These are phyloP conservation scores for Xeromyces bisporus DNA, from an alignment of 495 filamentous ascomycete species.

Conservation along the genomic window DNA sequence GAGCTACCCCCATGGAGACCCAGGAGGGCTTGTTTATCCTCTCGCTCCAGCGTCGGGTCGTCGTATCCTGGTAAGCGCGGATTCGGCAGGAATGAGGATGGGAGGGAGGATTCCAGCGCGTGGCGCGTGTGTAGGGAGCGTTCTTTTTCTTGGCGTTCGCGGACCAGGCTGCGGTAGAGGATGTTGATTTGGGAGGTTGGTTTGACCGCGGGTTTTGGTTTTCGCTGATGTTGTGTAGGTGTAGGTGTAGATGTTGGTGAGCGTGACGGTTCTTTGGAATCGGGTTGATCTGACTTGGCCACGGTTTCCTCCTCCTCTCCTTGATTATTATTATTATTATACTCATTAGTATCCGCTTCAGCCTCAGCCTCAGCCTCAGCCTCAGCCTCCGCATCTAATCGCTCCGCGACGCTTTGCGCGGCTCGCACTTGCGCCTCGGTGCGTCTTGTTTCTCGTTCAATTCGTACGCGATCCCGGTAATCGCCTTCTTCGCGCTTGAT, in stretches of 20 bases:
- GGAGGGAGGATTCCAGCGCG: conserved; percentile 49
- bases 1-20: too few species aligned
- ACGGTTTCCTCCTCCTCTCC: neutral
- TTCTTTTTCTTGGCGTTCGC: conserved; percentile 52
- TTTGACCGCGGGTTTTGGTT: conserved; percentile 20
- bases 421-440: conserved; percentile 48
- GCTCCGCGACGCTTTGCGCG: conserved; percentile 70
- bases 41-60: conserved; percentile 35
- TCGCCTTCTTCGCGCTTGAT: conserved; percentile 50
- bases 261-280: neutral
- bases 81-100: conserved; percentile 26
- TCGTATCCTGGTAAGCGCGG: conserved; percentile 34
- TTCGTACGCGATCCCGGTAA: conserved; percentile 55
- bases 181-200: conserved; percentile 50
- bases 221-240: too few species aligned
- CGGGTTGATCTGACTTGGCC: neutral
- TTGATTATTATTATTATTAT: conserved; percentile 7
- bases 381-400: conserved; percentile 40
- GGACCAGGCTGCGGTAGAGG: conserved; percentile 60
- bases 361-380: conserved; percentile 7
- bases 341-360: conserved; percentile 8
- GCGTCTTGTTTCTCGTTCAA: conserved; percentile 55
- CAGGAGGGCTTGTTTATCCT: conserved; percentile 40
- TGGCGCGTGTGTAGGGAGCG: conserved; percentile 47
- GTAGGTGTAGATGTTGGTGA: conserved; percentile 3